Evolutionary conservation across 23 red algal species (phyloP), one percentile per base, ranked within the genome.

Genomic region (Gracilaria caudata): DNA sequence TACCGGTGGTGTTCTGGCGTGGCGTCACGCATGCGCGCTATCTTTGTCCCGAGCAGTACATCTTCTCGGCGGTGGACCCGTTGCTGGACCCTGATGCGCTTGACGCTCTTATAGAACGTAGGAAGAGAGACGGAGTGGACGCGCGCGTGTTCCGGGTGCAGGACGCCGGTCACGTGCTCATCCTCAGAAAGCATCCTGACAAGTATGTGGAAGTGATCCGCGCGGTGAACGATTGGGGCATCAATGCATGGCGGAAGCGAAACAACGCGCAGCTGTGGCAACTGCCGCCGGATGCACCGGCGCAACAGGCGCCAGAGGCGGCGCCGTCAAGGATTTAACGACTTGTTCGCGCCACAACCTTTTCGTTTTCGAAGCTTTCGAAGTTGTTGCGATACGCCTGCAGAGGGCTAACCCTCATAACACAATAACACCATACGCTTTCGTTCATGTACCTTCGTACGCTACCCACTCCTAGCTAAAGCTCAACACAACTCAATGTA

Each of bases 31-130:
- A 59, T 28, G 85, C 85, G 2, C 36, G 38, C 2, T 89, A 78
- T 89, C 61, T 79, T 7, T 78, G 85, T 25, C 73, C 85, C 8
- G 85, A 89, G 57, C 85, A 51, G 21, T 89, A 89, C 61, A 64
- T 89, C 25, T 89, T 34, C 55, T 79, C 72, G 16, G 5, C 72
- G 0, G 54, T 25, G 17, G 85, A 89, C 41, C 85, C 35, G n/a
- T 49, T 79, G 29, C 55, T 78, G 7, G 73, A 89, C 75, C 5
- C 72, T 79, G 32, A 30, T 9, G 45, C 68, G 10, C 57, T 89
- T n/a, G 72, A 89, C 23, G 55, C 85, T 3, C 72, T 89, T 3
- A 66, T 89, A 30, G 33, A 89, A 25, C 51, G 53, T 21, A 46
- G 85, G 4, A 53, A 45, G 21, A 33, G 34, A 4, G 36, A 44